Percentiles rank a stretch among this genome's conserved stretches.
Evolutionary conservation across 78 protist genomes (phyloP).

Genomic region (Capsaspora owczarzaki): DNA sequence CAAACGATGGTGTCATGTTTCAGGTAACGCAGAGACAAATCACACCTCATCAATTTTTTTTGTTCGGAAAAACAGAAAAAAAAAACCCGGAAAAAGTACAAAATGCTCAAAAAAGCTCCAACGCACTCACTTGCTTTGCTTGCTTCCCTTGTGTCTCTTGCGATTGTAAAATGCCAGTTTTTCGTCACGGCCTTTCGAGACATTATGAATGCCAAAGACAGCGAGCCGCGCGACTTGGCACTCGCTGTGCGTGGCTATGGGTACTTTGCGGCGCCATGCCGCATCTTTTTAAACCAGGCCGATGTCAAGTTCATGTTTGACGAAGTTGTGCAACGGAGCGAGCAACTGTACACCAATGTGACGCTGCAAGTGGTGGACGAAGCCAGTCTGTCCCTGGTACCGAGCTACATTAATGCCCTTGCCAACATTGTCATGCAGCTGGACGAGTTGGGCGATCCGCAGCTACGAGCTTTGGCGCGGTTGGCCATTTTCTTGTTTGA

Average conservation of each 20-base stretch:
- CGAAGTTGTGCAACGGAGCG: neutral
- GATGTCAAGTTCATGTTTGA: neutral
- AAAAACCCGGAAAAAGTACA: slow-evolving; percentile 35
- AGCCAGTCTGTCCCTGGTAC: slow-evolving; percentile 42
- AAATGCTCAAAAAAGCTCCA: neutral
- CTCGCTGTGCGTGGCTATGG: slow-evolving; percentile 67
- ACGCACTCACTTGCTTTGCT: neutral
- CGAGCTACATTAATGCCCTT: slow-evolving; percentile 62
- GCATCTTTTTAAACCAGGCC: slow-evolving; percentile 15
- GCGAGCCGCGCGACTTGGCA: slow-evolving; percentile 21
- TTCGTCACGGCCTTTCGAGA: slow-evolving; percentile 41
- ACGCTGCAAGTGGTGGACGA: slow-evolving; percentile 4
- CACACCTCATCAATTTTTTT: neutral
- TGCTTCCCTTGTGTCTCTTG: neutral
- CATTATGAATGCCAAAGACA: slow-evolving; percentile 15
- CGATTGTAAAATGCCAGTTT: neutral
- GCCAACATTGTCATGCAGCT: slow-evolving; percentile 43
- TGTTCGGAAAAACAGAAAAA: slow-evolving; percentile 16
- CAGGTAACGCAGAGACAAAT: neutral
- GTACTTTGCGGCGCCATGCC: slow-evolving; percentile 56
- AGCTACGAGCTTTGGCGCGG: neutral
- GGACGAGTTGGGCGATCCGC: neutral
- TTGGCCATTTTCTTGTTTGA: neutral
- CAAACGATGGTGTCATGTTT: neutral
- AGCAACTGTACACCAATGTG: neutral